phyloP scores from a whole-genome alignment of 257 asterid species.

The Jacaranda mimosifolia region DNA sequence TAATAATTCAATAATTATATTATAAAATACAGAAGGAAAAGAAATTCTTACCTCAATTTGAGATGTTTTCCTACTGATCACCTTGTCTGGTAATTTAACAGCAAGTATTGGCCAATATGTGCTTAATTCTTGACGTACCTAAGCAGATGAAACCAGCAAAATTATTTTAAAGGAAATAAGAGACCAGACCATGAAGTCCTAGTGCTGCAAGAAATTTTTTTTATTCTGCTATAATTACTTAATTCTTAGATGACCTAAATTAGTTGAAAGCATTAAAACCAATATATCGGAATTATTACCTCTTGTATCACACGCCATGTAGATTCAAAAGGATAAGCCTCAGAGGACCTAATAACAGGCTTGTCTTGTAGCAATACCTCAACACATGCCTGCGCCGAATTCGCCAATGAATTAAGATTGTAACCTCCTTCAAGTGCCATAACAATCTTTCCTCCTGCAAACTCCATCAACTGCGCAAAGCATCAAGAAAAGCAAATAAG shows the following conservation, averaged over 20 bases:
- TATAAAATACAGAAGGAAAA: constrained; percentile 23
- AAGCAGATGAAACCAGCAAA: constrained; percentile 27
- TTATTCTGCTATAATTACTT: not conserved
- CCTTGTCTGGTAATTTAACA: constrained; percentile 55
- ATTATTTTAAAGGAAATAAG: not conserved
- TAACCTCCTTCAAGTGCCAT: constrained; percentile 99
- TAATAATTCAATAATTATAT: not conserved
- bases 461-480: constrained; percentile 73
- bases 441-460: constrained; percentile 89
- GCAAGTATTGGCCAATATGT: constrained; percentile 77
- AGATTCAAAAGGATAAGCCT: constrained; percentile 80
- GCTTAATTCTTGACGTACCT: constrained; percentile 75
- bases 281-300: constrained; percentile 47
- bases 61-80: constrained; percentile 50
- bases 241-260: not conserved
- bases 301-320: constrained; percentile 84
- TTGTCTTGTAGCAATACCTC: constrained; percentile 69
- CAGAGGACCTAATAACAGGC: constrained; percentile 58
- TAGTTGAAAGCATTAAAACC: constrained; percentile 15
- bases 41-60: constrained; percentile 50
- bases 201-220: not conserved
- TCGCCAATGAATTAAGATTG: constrained; percentile 78
- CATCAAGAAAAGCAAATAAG: constrained; percentile 25
- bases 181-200: not conserved
- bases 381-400: constrained; percentile 82